Base-by-base conservation (phyloP, 257 asterid genomes). In the Dorcoceras hygrometricum region DNA sequence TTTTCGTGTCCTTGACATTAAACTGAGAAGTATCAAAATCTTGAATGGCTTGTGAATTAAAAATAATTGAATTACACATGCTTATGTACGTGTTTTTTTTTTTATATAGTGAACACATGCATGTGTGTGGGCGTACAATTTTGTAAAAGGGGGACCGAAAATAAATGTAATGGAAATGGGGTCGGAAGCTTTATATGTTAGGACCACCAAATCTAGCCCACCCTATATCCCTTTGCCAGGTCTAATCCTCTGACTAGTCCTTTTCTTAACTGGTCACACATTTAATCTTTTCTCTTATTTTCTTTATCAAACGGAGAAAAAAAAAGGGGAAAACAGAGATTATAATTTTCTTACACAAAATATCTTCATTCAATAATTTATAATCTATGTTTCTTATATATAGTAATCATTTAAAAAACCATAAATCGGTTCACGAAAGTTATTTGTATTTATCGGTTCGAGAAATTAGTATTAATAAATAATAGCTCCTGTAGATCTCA, bases 201-300 rank as follows among this genome's bases (percentile, higher is more conserved):
- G 53, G 53, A 46, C 53, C 53, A 46, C 53, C 53, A 46, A 46
- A 46, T 46, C 53, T 46, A 68, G 83, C 69, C 85, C 84, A 71
- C 85, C 63, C 79, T 78, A 80, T 32, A 27, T 55, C 68, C 71
- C 57, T 23, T 61, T 66, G 81, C 67, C 81, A 80, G 79, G 54
- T 84, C 87, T 82, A 84, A 58, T 66, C 36, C n/a, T 67, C 59
- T 80, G 87, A 71, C 36, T 48, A 18, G 92, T 83, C 87, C 48
- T 79, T 87, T 75, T 84, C 91, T 78, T 39, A n/a, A n/a, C 63
- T 69, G 76, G 63, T 60, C 57, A 71, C 68, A 60, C 60, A 62
- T 68, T 62, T 68, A 32, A 63, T 27, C 39, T 23, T 20, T 23
- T 32, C 1, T 11, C 3, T 39, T 39, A 39, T 39, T 10, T n/a